A percentile compares a stretch with the other conserved stretches of the same genome.
Evolutionary conservation across 257 asterid genomes (phyloP).

Genomic region (Solanum arcanum): DNA sequence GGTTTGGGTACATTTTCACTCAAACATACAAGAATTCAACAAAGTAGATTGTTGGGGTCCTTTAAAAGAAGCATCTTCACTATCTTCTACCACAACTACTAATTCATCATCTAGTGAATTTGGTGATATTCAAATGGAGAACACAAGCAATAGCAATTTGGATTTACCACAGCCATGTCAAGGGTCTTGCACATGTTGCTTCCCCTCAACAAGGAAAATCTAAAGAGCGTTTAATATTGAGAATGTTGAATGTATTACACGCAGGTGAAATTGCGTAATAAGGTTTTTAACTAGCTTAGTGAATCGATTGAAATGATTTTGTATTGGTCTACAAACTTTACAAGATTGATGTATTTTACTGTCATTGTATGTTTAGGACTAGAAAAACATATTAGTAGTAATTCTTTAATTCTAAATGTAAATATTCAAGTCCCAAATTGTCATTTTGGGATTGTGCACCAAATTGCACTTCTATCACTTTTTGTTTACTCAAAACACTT

Average conservation of each 20-base stretch:
- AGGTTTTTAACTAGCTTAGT: neutral
- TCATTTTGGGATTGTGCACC: too few species aligned
- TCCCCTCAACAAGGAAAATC: constrained; percentile 24
- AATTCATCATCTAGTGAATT: constrained; percentile 3
- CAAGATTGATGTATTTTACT: neutral
- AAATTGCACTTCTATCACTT: neutral
- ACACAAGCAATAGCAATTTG: neutral
- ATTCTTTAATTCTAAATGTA: neutral
- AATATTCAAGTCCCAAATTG: neutral
- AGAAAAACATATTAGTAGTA: neutral
- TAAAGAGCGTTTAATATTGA: neutral
- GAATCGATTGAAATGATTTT: neutral
- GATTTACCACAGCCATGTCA: constrained; percentile 42
- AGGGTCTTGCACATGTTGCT: constrained; percentile 56
- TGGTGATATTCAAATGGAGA: neutral
- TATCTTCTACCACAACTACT: neutral
- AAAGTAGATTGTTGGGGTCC: constrained; percentile 95
- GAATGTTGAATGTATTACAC: neutral
- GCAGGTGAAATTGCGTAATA: too few species aligned
- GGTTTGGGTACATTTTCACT: constrained; percentile 92
- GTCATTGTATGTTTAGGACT: neutral
- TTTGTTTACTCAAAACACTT: neutral
- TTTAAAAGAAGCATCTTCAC: constrained; percentile 35
- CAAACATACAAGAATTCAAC: constrained; percentile 69
- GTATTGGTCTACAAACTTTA: neutral